A percentile compares a stretch with the other conserved stretches of the same genome.
phyloP scores from a whole-genome alignment of 345 rosid species.

The Jatropha curcas region DNA sequence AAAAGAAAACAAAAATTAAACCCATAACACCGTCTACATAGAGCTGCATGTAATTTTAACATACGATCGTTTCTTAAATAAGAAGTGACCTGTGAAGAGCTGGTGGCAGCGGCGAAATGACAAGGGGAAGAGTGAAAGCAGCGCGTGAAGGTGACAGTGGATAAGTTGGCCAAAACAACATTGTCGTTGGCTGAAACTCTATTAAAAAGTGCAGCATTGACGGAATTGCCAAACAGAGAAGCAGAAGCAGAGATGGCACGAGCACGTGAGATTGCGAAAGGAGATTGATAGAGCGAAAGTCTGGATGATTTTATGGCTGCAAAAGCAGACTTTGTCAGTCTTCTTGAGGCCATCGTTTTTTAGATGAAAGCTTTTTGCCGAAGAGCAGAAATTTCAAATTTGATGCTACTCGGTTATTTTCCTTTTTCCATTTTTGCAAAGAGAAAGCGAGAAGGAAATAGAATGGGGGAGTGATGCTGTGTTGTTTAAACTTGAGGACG shows the following conservation, averaged over 20 bases:
- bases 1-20: neutral
- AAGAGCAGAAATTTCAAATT: too few species aligned
- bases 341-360: conserved; percentile 37
- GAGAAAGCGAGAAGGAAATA: neutral
- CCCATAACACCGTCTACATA: neutral
- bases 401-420: too few species aligned
- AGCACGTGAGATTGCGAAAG: conserved; percentile 19
- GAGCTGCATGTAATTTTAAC: neutral
- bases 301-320: conserved; percentile 25
- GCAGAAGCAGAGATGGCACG: conserved; percentile 25
- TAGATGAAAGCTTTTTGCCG: neutral
- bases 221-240: conserved; percentile 9
- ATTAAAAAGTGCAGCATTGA: neutral
- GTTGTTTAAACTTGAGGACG: conserved; percentile 7
- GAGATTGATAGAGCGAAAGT: conserved; percentile 7
- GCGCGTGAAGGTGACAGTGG: conserved; percentile 14
- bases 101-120: conserved; percentile 36
- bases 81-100: conserved; percentile 46
- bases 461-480: neutral
- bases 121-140: conserved; percentile 42
- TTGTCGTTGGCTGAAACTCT: neutral
- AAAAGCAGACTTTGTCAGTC: conserved; percentile 35
- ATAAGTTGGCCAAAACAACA: conserved; percentile 19
- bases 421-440: too few species aligned
- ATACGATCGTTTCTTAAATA: too few species aligned